A percentile compares a stretch with the other conserved stretches of the same genome.
Conservation (phyloP, 2,329 filamentous ascomycete species). For the Aureobasidium uvarum region DNA sequence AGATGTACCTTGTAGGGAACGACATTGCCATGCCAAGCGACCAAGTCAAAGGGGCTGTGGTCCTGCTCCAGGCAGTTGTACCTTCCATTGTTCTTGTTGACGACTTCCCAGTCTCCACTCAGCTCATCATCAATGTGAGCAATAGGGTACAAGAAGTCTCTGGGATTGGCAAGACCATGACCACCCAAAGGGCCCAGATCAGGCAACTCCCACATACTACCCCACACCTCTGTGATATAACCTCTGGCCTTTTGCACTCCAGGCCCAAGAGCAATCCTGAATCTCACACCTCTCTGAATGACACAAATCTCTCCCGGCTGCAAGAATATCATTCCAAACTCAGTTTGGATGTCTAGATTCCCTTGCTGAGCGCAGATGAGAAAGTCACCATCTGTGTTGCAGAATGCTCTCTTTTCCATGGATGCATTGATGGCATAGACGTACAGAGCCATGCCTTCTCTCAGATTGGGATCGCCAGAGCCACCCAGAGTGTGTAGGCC, state of each 20-base stretch:
- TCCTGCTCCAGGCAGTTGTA: constrained; percentile 40
- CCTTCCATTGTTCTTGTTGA: constrained; percentile 41
- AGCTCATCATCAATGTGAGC: constrained; percentile 42
- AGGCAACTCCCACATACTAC: constrained; percentile 43
- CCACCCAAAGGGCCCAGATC: constrained; percentile 44
- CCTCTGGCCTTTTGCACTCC: constrained; percentile 40
- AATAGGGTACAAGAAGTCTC: constrained; percentile 42
- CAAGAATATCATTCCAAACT: constrained; percentile 42
- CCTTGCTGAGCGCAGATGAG: constrained; percentile 41
- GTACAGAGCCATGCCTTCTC: constrained; percentile 52
- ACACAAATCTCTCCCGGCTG: constrained; percentile 44
- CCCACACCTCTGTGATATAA: constrained; percentile 44
- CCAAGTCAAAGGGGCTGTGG: constrained; percentile 47
- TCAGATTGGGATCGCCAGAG: constrained; percentile 52
- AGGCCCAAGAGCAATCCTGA: constrained; percentile 39
- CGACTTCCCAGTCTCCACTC: constrained; percentile 38
- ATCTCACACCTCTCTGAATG: constrained; percentile 43
- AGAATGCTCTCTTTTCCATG: constrained; percentile 50
- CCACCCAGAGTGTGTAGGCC: constrained; percentile 53
- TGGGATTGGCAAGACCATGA: constrained; percentile 43
- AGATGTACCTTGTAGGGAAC: constrained; percentile 45
- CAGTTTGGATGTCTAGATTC: constrained; percentile 42
- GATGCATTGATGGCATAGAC: constrained; percentile 50
- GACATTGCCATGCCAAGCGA: constrained; percentile 45
- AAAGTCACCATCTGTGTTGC: constrained; percentile 46